phyloP scores from a whole-genome alignment of 305 asterid species.

The Fraxinus angustifolia region DNA sequence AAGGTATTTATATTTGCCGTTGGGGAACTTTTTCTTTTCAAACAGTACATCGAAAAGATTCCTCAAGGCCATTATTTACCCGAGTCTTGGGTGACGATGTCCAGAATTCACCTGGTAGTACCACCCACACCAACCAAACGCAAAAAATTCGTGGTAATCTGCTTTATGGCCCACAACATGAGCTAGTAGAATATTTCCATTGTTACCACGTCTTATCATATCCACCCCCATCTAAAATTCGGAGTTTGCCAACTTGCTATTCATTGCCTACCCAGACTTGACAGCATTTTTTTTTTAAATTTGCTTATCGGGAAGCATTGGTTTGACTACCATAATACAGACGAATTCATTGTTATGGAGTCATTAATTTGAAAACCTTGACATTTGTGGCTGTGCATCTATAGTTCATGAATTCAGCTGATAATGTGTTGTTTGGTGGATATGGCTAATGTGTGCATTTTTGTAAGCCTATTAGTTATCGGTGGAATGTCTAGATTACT shows the following conservation, averaged over 20 bases:
- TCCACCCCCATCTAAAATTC: slow-evolving; percentile 14
- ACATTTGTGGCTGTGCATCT: background rate
- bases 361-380: background rate
- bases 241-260: slow-evolving; percentile 16
- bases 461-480: background rate
- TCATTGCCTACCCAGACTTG: slow-evolving; percentile 3
- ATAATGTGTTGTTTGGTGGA: background rate
- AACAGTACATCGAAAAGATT: slow-evolving; percentile 26
- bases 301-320: background rate
- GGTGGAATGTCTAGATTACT: background rate
- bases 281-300: background rate
- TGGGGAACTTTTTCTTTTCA: slow-evolving; percentile 2
- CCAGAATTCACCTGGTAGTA: slow-evolving; percentile 22
- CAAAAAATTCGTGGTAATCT: slow-evolving; percentile 34
- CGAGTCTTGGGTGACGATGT: slow-evolving; percentile 14
- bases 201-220: slow-evolving; percentile 24
- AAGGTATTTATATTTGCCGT: slow-evolving; percentile 49
- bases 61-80: slow-evolving; percentile 20
- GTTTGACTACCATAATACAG: background rate
- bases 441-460: background rate
- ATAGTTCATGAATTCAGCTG: background rate
- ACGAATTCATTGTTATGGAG: background rate
- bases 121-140: slow-evolving; percentile 2
- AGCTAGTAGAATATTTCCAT: slow-evolving; percentile 35
- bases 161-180: slow-evolving; percentile 28